Conservation (phyloP, 2,329 filamentous ascomycete species). For the Leptographium wingfieldii region DNA sequence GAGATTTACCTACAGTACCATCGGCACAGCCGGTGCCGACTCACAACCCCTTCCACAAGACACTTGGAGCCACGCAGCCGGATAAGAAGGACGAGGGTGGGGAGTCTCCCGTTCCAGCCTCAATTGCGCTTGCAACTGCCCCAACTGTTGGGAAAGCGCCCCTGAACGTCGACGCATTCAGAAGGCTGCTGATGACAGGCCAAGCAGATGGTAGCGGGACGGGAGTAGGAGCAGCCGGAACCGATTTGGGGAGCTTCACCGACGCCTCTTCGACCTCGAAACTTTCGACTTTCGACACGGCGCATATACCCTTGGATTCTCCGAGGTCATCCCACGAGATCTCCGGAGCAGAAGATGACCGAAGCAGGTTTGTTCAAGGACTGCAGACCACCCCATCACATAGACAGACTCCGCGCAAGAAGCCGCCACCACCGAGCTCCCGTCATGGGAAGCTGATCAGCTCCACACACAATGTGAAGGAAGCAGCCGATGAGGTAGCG, state of each 20-base stretch:
- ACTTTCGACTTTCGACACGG: slow-evolving; percentile 42
- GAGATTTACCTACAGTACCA: slow-evolving; percentile 7
- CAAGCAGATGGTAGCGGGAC: slow-evolving; percentile 29
- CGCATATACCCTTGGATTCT: slow-evolving; percentile 27
- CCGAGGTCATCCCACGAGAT: slow-evolving; percentile 47
- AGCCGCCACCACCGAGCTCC: slow-evolving; percentile 60
- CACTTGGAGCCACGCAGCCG: slow-evolving; percentile 36
- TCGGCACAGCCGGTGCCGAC: not conserved
- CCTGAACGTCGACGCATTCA: slow-evolving; percentile 69
- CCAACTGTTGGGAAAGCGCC: slow-evolving; percentile 28
- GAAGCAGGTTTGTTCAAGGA: slow-evolving; percentile 19
- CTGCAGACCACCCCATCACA: not conserved
- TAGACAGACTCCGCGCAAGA: slow-evolving; percentile 32
- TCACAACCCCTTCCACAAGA: slow-evolving; percentile 44
- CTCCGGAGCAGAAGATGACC: slow-evolving; percentile 37
- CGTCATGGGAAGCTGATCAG: slow-evolving; percentile 67
- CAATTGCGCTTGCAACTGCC: slow-evolving; percentile 1
- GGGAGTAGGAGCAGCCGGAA: slow-evolving; percentile 13
- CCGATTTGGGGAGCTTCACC: slow-evolving; percentile 38
- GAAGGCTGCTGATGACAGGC: slow-evolving; percentile 63
- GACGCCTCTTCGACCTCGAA: slow-evolving; percentile 47
- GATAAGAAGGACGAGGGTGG: slow-evolving; percentile 15
- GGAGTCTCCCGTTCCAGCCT: slow-evolving; percentile 6
- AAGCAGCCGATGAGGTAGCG: slow-evolving; percentile 1
- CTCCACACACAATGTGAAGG: slow-evolving; percentile 27